Base-by-base conservation (phyloP, 2,329 filamentous ascomycete genomes). In the Pseudogymnoascus verrucosus region DNA sequence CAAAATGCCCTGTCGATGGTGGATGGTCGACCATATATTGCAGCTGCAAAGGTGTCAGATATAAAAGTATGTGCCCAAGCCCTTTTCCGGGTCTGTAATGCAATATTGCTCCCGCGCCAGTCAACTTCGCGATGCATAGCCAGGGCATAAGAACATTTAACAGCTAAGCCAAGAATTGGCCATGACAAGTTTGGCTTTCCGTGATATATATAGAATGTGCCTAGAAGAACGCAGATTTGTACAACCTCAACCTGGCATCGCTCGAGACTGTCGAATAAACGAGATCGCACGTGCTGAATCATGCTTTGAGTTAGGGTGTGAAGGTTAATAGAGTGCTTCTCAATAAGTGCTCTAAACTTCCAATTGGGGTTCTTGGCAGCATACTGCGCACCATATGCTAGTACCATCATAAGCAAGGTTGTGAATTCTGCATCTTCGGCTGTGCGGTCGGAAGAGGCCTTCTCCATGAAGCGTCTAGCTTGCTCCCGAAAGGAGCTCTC, bases 151-250 rank as follows among this genome's bases (percentile, higher is more conserved):
- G 74, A 74, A 11, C 76, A 70, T 1, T 74, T 72, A 4, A 77
- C 44, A 0, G 69, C 75, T 44, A 72, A 76, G 1, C 75, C 76
- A 57, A 74, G 77, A 0, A 77, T 67, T 0, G 74, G 75, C 75
- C 75, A 77, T 12, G 76, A 75, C 4, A 77, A 65, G 1, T 68
- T 71, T 0, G 76, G 74, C 5, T 70, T 68, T 5, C 75, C 75
- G 28, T 76, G 73, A 12, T 74, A 75, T 1, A 77, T 67, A 40
- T 76, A 76, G 37, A 75, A 76, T 0, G 71, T 76, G 3, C 76
- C 75, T 0, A 77, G 63, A 5, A 77, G 54, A 4, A 76, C 66
- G 14, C 74, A 76, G 1, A 70, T 73, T 8, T 76, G 74, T 0
- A 73, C 74, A 0, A 69, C 68, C 31, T 76, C 73, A 2, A 77